Base-by-base conservation (phyloP, 1,284 basidiomycete species). In the Rhodotorula sp. region DNA sequence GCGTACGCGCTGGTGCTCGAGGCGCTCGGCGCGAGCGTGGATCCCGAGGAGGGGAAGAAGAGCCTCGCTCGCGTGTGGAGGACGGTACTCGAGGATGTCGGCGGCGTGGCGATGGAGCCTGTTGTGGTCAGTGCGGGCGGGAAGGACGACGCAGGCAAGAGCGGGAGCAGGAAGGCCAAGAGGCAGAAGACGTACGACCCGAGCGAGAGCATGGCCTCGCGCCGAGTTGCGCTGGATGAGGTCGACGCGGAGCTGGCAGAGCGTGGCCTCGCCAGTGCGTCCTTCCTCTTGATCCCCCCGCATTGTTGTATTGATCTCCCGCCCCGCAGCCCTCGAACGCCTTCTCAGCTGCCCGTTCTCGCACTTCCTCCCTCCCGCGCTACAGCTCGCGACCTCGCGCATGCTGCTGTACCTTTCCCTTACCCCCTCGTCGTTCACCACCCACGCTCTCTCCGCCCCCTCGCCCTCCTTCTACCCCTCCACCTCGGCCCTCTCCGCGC, bases 371-470 rank as follows among this genome's bases (percentile, higher is more conserved):
- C 74, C 74, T 0, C 67, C 74, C 1, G 61, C 67, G 27, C 72
- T 76, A 21, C 69, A 73, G n/a, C 65, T 76, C 59, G 44, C 69
- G 19, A 76, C 72, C 19, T 61, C 72, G 10, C 74, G 74, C 41
- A 67, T 76, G 36, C 74, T 76, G 36, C 74, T 76, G 48, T 70
- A 62, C 65, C 67, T 76, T 54, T 46, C 69, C 10, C 72, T 76
- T 37, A 67, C 71, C 3, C 73, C 73, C 2, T 36, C 74, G n/a
- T 73, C 71, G 64, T 64, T 64, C 48, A 44, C 58, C 10, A 37
- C 59, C 12, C 66, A 64, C 60, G 62, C 72, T 1, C 46, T 65
- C 57, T 48, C 67, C 1, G 54, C 72, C 8, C 59, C 67, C 36
- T 60, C 69, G 29, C 32, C 67, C 29, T 65, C 72, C 5, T 73